Conservation (phyloP, 345 rosid species). For the Bruguiera parviflora region DNA sequence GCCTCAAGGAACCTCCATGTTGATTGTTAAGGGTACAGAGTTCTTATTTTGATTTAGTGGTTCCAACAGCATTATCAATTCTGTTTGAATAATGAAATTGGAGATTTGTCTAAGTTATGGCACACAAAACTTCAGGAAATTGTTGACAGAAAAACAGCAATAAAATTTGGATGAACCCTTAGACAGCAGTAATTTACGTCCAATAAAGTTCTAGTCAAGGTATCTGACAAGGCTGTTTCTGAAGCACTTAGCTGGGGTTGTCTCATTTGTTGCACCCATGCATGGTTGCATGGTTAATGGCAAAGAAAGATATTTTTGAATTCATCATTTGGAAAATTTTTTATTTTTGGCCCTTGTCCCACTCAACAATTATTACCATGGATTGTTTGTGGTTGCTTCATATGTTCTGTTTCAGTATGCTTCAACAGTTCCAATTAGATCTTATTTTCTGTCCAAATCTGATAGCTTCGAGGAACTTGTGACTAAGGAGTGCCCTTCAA, state of each 20-base stretch:
- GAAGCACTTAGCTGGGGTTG: background rate
- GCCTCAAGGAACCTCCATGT: too few species aligned
- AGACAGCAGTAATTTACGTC: background rate
- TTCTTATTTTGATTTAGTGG: too few species aligned
- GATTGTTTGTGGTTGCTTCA: background rate
- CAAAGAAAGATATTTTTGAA: background rate
- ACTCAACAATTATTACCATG: background rate
- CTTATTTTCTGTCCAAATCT: background rate
- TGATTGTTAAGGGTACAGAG: too few species aligned
- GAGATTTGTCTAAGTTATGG: too few species aligned
- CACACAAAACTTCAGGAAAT: background rate
- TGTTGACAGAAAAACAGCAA: background rate
- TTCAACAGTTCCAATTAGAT: background rate
- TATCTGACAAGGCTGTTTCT: background rate
- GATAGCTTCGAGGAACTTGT: background rate
- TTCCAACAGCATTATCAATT: too few species aligned
- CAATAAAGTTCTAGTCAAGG: background rate
- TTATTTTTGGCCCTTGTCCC: background rate
- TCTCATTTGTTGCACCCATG: background rate
- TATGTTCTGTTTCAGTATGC: background rate
- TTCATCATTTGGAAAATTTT: too few species aligned
- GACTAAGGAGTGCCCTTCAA: background rate
- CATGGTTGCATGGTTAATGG: background rate
- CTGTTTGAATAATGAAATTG: too few species aligned
- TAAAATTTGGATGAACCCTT: conserved; percentile 2